Evolutionary conservation across 306 rosid genomes (phyloP).

Genomic region (Vicia villosa): DNA sequence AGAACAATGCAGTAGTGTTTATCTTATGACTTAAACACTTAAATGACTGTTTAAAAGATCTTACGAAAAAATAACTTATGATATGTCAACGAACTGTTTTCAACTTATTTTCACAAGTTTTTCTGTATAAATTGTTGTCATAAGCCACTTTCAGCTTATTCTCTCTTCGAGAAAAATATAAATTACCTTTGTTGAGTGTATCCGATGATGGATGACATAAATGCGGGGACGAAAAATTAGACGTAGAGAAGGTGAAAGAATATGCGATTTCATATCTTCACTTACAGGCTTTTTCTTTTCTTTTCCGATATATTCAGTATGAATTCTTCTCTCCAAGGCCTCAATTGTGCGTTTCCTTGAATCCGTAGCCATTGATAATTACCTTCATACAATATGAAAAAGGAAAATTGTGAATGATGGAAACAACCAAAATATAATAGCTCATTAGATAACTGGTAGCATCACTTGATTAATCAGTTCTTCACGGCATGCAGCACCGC

Average conservation of each 20-base stretch:
- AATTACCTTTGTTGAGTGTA: conserved; percentile 12
- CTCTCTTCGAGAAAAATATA: no score
- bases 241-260: conserved; percentile 17
- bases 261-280: conserved; percentile 33
- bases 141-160: no score
- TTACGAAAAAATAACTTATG: not conserved
- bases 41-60: not conserved
- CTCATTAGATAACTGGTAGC: no score
- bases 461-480: no score
- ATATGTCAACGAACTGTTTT: no score
- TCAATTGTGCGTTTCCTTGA: conserved; percentile 68
- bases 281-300: conserved; percentile 47
- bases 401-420: no score
- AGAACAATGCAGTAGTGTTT: not conserved
- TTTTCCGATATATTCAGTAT: conserved; percentile 53
- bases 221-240: conserved; percentile 33
- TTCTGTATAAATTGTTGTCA: no score
- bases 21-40: not conserved
- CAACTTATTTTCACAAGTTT: no score
- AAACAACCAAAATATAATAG: no score
- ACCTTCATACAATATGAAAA: no score
- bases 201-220: conserved; percentile 31
- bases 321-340: conserved; percentile 77
- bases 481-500: no score
- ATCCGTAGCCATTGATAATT: conserved; percentile 57